Evolutionary conservation across 1,139 yeast species (phyloP), one percentile per base, ranked within the genome.

Genomic region (Pichia sp.): DNA sequence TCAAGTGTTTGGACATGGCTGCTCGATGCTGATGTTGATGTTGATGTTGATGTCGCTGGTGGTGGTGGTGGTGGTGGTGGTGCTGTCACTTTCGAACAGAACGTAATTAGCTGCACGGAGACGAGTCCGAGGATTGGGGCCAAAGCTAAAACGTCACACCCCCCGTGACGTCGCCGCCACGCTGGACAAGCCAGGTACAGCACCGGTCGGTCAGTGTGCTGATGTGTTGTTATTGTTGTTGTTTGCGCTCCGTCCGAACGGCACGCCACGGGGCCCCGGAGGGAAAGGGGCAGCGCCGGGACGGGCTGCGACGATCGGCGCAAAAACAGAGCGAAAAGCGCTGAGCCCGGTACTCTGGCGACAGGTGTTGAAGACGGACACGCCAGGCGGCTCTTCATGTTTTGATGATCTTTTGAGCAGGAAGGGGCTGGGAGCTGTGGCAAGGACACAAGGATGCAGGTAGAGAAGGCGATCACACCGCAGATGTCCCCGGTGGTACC

Each of bases 1-100:
- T 86, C 64, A 73, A 76, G 72, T 86, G 95, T 70, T 83, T 85
- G 28, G 47, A 34, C 23, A 28, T 28, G n/a, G 44, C 28, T 23
- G 44, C 22, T 23, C 22, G 31, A 18, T 40, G 6, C 10, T 18
- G 13, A 13, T 22, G 42, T 39, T 25, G 28, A 6, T 25, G 6
- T 25, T 25, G 28, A 6, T 25, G 28, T 25, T 25, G 28, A 6
- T 6, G 28, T 25, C 9, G 42, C 16, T 31, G 36, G 13, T n/a
- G 36, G 16, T 25, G 9, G 6, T 25, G n/a, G n/a, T n/a, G n/a
- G n/a, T n/a, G n/a, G 28, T 25, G 6, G 28, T 25, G 28, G 6
- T 25, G n/a, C n/a, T n/a, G n/a, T n/a, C n/a, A n/a, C n/a, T n/a
- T n/a, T n/a, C n/a, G n/a, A n/a, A n/a, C n/a, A n/a, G n/a, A n/a